Evolutionary conservation across 1,139 yeast species (phyloP).

Genomic region (Zygotorulaspora mrakii): DNA sequence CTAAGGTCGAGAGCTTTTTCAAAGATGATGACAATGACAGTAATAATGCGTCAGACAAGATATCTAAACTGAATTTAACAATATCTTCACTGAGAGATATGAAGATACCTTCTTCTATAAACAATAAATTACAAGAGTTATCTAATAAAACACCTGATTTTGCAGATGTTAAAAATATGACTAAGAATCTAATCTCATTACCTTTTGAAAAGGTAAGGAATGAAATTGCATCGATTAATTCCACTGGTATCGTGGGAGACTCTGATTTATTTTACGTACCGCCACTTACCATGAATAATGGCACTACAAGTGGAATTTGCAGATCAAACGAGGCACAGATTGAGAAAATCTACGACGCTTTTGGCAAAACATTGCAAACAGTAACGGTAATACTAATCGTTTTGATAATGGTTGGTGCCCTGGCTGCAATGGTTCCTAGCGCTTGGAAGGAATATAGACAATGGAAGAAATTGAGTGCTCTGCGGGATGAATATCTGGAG

Average conservation of each 20-base stretch:
- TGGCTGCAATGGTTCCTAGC: slow-evolving; percentile 42
- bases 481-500: slow-evolving; percentile 25
- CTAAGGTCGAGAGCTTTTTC: slow-evolving; percentile 51
- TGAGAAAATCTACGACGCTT: slow-evolving; percentile 36
- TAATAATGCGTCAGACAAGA: slow-evolving; percentile 34
- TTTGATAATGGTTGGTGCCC: slow-evolving; percentile 41
- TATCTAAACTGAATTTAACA: slow-evolving; percentile 54
- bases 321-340: slow-evolving; percentile 29
- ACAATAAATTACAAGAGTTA: slow-evolving; percentile 48
- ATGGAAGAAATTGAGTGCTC: slow-evolving; percentile 47
- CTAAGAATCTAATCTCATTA: slow-evolving; percentile 43
- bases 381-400: slow-evolving; percentile 42
- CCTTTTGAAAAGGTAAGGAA: slow-evolving; percentile 55
- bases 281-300: slow-evolving; percentile 11
- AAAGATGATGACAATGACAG: slow-evolving; percentile 42
- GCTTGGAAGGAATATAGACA: slow-evolving; percentile 44
- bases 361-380: slow-evolving; percentile 36
- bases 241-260: slow-evolving; percentile 25
- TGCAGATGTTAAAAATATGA: slow-evolving; percentile 49
- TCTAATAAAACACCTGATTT: slow-evolving; percentile 54
- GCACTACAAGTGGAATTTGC: slow-evolving; percentile 23
- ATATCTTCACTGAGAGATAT: slow-evolving; percentile 53
- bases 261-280: slow-evolving; percentile 32
- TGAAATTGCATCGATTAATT: slow-evolving; percentile 37
- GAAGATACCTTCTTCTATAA: slow-evolving; percentile 59